Evolutionary conservation across 2,329 filamentous ascomycete species (phyloP).

Genomic region (Akanthomyces dipterigenus): DNA sequence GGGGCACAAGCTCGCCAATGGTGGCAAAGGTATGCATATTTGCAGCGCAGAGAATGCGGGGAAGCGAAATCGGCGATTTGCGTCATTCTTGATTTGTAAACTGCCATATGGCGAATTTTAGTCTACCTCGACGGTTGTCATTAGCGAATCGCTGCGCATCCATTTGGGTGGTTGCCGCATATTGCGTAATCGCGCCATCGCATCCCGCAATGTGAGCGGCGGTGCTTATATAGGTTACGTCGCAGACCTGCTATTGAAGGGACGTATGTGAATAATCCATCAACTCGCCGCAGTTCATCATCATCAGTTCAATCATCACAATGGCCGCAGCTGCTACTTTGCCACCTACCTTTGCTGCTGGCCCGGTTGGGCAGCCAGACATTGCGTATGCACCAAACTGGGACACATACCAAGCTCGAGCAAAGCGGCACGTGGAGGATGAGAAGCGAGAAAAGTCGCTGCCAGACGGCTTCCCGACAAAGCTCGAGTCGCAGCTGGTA

Average conservation of each 20-base stretch:
- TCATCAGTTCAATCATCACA: conserved; percentile 7
- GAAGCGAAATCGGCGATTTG: neutral
- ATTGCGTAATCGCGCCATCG: conserved; percentile 8
- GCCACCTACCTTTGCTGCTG: conserved; percentile 11
- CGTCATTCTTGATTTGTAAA: conserved; percentile 5
- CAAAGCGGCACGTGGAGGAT: conserved; percentile 35
- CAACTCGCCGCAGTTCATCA: neutral
- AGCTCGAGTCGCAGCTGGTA: conserved; percentile 44
- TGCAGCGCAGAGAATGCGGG: neutral
- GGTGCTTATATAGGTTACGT: neutral
- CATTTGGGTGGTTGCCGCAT: neutral
- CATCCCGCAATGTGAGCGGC: conserved; percentile 1
- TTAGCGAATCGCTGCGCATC: neutral
- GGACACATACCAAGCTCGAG: conserved; percentile 45
- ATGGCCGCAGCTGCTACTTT: conserved; percentile 19
- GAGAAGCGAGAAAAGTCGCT: conserved; percentile 34
- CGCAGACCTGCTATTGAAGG: neutral
- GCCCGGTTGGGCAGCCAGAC: conserved; percentile 46
- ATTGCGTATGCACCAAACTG: conserved; percentile 50
- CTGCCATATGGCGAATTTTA: neutral
- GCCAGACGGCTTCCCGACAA: conserved; percentile 42
- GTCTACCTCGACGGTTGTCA: neutral
- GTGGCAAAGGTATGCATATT: neutral
- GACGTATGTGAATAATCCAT: neutral
- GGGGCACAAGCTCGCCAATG: too few species aligned